Base-by-base conservation (phyloP, 1,139 yeast species). In the Candida sp. region DNA sequence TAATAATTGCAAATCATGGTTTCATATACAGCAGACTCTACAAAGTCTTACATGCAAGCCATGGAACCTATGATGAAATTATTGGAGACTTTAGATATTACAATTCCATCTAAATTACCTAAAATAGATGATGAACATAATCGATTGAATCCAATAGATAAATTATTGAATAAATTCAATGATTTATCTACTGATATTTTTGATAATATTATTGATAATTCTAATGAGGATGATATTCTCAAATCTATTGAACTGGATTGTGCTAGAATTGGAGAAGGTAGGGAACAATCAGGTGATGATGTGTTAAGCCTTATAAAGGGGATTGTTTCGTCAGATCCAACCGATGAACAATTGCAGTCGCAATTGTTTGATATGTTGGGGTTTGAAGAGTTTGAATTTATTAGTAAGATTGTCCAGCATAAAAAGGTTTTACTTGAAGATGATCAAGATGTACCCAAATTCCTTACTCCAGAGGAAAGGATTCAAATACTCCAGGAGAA, bases 351-450 rank as follows among this genome's bases (percentile, higher is more conserved):
- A 40, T 61, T 84, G 9, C 93, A 87, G 54, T 80, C 85, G 5
- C 60, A 75, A 1, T 64, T 93, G 33, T 82, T 88, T 49, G 97
- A 90, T 57, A 73, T 87, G 7, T 63, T 93, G 4, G 98, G 99
- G 0, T 86, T 82, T 54, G 97, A 89, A 33, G 86, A 89, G 55
- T 76, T 93, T 48, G 96, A 89, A 43, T 63, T 90, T 42, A 86
- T 90, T 7, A 73, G 90, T 1, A 79, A 76, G 42, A 65, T 93
- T 12, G 61, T 91, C 3, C 81, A 80, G 46, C 69, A 82, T 43
- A 76, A 81, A 51, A 54, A 57, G 0, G 60, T 57, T 19, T 73
- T 44, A 40, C 35, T 46, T 12, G 42, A 39, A 12, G 29, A 25
- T 12, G 44, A 44, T 2, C 42, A 54, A 2, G 60, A 55, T 9